These are phyloP conservation scores for Apiospora kogelbergensis DNA, from an alignment of 2,329 filamentous ascomycete species.

Conservation along the genomic window DNA sequence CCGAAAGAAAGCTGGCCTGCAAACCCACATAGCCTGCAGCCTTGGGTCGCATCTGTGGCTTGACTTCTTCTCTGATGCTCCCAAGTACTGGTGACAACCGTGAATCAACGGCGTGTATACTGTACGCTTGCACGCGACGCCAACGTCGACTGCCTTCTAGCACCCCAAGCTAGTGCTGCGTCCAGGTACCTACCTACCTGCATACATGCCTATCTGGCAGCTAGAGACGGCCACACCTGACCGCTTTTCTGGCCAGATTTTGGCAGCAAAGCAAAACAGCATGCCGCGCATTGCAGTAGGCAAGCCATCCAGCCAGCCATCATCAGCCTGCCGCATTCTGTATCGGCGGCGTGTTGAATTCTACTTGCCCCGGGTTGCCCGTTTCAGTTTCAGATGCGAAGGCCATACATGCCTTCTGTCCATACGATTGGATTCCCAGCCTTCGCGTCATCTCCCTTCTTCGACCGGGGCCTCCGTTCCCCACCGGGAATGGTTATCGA, in stretches of 20 bases:
- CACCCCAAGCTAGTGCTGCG: background rate
- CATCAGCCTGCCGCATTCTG: background rate
- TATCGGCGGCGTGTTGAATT: background rate
- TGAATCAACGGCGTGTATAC: background rate
- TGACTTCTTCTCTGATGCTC: background rate
- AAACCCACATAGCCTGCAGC: background rate
- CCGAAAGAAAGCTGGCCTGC: background rate
- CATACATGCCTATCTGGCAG: background rate
- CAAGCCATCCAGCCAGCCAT: background rate
- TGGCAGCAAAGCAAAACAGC: background rate
- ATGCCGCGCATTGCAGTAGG: background rate
- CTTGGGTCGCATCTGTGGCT: constrained; percentile 8
- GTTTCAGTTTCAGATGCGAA: constrained; percentile 1
- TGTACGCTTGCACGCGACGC: background rate
- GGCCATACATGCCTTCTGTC: background rate
- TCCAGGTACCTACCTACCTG: background rate
- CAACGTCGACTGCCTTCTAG: background rate
- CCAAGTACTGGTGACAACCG: background rate
- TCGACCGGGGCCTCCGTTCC: background rate
- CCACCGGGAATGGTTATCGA: background rate
- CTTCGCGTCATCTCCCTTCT: background rate
- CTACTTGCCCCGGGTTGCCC: background rate
- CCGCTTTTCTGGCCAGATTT: background rate
- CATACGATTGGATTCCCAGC: background rate
- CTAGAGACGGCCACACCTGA: background rate